Base-by-base conservation (phyloP, 1,284 basidiomycete species). In the Sanguinoderma infundibulare region DNA sequence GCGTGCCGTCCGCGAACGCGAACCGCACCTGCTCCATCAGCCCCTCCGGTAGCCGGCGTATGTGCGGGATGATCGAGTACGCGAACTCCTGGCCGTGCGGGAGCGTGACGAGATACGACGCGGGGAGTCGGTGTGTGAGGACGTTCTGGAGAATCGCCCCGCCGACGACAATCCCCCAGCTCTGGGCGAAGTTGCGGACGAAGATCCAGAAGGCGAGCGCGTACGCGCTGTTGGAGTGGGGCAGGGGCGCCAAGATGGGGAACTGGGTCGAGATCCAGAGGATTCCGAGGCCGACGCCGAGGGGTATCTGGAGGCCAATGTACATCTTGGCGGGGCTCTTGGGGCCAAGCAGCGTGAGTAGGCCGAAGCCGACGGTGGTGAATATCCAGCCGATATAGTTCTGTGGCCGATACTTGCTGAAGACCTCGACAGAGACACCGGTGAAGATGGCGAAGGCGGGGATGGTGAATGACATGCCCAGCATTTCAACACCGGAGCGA, bases 331-430 rank as follows among this genome's bases (percentile, higher is more conserved):
- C 24, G 3, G 50, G 17, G 40, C 46, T 55, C 40, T 62, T 30
- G 26, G 39, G 64, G 32, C 50, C 44, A 36, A 83, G 62, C 0
- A 78, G 72, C 5, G 72, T 75, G 39, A 83, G 66, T 1, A 80
- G 57, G 0, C 76, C 80, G 3, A 74, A 59, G 0, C 77, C 80
- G 35, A 79, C 59, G 20, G 79, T 64, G 9, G 72, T 65, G 2
- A 79, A 40, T 1, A 67, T 64, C 82, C 82, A 83, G 1, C 77
- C 81, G 10, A 77, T 14, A 65, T 72, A 75, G 26, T 76, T 74
- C 53, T 77, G 74, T 0, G 75, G 75, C 0, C 76, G 68, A 62
- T 82, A 82, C 14, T 63, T 62, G 32, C 74, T 71, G 15, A 67
- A 36, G 12, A 70, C 60, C 12, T 72, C 65, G 24, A 79, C 72